Base-by-base conservation (phyloP, 1,139 yeast genomes). In the Suhomyces coccinellae region DNA sequence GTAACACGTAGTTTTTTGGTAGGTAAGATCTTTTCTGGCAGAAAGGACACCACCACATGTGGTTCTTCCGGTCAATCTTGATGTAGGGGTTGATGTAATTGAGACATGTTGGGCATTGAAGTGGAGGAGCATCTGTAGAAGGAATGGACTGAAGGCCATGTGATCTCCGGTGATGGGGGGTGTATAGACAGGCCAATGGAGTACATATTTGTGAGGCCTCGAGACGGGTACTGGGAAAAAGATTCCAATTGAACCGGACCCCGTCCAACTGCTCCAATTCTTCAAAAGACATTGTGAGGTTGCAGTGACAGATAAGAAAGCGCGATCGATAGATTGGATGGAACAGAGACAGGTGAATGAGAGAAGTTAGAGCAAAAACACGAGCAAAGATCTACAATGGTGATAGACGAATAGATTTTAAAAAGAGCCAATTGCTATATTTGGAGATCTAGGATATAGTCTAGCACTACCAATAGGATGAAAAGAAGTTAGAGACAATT, bases 191-290 rank as follows among this genome's bases (percentile, higher is more conserved):
- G 6, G 75, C 78, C 33, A 72, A 40, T 1, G 77, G 77, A 3
- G 69, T 58, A 49, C 65, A 59, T 36, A 71, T 48, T 27, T 57
- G 64, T 0, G 66, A 55, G 8, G 63, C 66, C 47, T 73, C 77
- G 8, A 70, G 54, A 31, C 73, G 56, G 0, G 77, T 72, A 17
- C 67, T 60, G 0, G 78, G 77, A 52, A 81, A 73, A 2, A 77
- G 67, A 55, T 80, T 77, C 85, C 84, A 81, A 54, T 80, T 80
- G 69, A 80, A 80, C 34, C 74, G 65, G 28, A 71, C 67, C 33
- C 79, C 79, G 57, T 75, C 73, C 54, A 71, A 65, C 49, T 73
- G 77, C 57, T 73, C 78, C 35, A 76, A 74, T 57, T 72, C 77
- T 62, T 73, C 77, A 50, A 73, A 73, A 57, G 73, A 69, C 79